Evolutionary conservation across 257 asterid genomes (phyloP), one percentile per base, ranked within the genome.

Genomic region (Solanum peruvianum): DNA sequence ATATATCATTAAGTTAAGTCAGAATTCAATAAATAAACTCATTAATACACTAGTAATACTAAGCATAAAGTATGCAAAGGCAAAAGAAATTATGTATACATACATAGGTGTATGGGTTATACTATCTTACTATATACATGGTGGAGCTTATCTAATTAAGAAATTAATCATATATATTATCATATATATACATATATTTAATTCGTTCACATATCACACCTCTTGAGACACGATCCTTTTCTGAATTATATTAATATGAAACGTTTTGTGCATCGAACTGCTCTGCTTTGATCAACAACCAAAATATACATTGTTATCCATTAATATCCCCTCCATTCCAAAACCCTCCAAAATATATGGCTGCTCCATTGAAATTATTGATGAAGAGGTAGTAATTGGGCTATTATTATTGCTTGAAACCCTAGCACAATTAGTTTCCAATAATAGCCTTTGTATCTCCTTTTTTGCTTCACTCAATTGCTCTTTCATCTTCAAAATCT

Each of bases 381-480:
- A 91, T 58, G 94, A 88, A 42, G 83, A 88, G 37, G 83, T 49
- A 41, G 21, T 41, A 75, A 86, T 89, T 2, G 95, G 64, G 90
- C 64, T 56, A 56, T 56, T 92, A 45, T 92, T 94, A 85, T 91
- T 93, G 91, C 91, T 92, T 21, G 94, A 92, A 4, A 92, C 82
- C 73, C 91, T 94, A 6, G 91, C 93, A n/a, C 47, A 56, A 37
- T 8, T 83, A 85, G 11, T 87, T 5, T 49, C 83, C 82, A 89
- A 92, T 25, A 88, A 44, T 11, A 94, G 78, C 86, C 90, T 86
- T 6, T 91, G 97, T 37, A 91, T 90, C 87, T 91, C 94, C 62
- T 83, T 90, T 87, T 92, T 91, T 16, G 94, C 93, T 18, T 91
- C 93, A 2, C 56, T n/a, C 2, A 95, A 92, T 70, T 93, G 94